Evolutionary conservation across 441 rosid species (phyloP), one percentile per base, ranked within the genome.

Genomic region (Hura crepitans): DNA sequence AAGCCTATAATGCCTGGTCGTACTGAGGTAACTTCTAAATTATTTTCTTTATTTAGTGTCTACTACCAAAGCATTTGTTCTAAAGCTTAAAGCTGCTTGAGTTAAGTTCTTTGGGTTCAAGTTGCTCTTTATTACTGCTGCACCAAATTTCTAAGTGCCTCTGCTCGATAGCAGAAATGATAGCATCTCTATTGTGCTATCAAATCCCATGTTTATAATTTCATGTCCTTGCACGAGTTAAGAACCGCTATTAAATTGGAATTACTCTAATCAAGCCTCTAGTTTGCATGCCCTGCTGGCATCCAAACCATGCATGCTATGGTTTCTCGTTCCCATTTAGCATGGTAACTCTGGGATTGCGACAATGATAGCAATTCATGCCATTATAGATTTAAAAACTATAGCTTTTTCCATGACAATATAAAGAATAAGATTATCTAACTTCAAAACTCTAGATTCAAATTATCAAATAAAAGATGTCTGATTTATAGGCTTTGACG

Each of bases 1-100:
- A 87, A 86, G 80, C 97, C 98, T 28, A 87, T 93, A 66, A 89
- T 91, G 96, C 97, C 97, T 7, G 98, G 98, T 63, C 90, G 96
- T 33, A 91, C 98, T 0, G 98, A 93, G 94, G 98, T 93, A 83
- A 58, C 23, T 35, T 68, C 45, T 31, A 18, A 53, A 28, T 59
- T 27, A n/a, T 17, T 11, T n/a, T 28, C 28, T 28, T 7, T 72
- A 27, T 62, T 62, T 39, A 12, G 53, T 20, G 47, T 64, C 65
- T 42, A 42, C 57, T 66, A 43, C 30, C 59, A 11, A 5, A 25
- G 66, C 4, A 43, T 68, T 62, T 58, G 66, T 57, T 49, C 51
- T 62, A 71, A 65, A 35, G 7, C 57, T 25, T 22, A 35, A 42
- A 15, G 39, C 25, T 65, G 27, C 57, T 39, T 45, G 60, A 17